phyloP scores from a whole-genome alignment of 495 filamentous ascomycete genomes.

The Penicillium lividum region DNA sequence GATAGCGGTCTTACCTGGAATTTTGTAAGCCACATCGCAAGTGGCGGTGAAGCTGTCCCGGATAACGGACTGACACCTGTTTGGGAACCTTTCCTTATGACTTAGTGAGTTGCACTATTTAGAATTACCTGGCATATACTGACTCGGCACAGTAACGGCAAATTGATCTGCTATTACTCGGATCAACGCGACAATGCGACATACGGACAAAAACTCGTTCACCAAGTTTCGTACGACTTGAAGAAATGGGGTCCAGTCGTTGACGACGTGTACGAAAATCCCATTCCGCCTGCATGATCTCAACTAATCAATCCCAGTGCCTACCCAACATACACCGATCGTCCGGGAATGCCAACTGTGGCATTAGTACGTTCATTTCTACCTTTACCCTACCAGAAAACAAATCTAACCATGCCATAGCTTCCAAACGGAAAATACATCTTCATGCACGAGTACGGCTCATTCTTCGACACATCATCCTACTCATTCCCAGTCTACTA shows the following conservation, averaged over 20 bases:
- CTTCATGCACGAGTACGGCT: conserved; percentile 64
- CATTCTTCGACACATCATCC: conserved; percentile 40
- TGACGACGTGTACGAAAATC: conserved; percentile 54
- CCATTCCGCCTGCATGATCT: too few relatives aligned
- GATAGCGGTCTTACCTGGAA: conserved; percentile 63
- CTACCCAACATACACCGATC: conserved; percentile 58
- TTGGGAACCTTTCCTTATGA: conserved; percentile 70
- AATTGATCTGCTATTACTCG: conserved; percentile 66
- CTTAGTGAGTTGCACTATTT: conserved; percentile 30
- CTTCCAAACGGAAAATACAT: conserved; percentile 64
- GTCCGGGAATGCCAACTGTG: conserved; percentile 68
- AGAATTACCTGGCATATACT: background rate
- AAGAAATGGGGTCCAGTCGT: conserved; percentile 58
- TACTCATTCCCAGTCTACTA: conserved; percentile 61
- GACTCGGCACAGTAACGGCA: conserved; percentile 41
- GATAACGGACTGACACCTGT: conserved; percentile 65
- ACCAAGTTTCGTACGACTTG: conserved; percentile 59
- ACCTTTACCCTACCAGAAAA: background rate
- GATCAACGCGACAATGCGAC: conserved; percentile 63
- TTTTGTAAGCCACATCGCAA: conserved; percentile 64
- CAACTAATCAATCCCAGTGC: conserved; percentile 25
- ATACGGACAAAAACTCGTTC: conserved; percentile 67
- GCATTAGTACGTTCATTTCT: conserved; percentile 30
- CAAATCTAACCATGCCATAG: conserved; percentile 12
- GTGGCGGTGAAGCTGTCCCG: conserved; percentile 61